These are phyloP conservation scores for Fallopia convolvulus DNA, from an alignment of 148 eudicot genomes.

Conservation along the genomic window DNA sequence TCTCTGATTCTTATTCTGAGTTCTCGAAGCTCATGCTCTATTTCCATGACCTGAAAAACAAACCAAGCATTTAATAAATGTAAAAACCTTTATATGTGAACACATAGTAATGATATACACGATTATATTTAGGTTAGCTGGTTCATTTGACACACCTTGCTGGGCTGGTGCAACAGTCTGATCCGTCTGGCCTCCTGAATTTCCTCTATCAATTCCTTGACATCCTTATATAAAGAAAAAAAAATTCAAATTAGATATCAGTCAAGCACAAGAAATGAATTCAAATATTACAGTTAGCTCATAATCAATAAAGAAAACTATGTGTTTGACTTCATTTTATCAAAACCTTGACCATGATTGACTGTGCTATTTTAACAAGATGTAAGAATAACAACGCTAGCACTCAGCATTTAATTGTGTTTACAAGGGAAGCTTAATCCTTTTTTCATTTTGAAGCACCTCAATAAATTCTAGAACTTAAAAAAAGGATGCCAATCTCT, in stretches of 20 bases:
- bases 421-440: no score
- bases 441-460: background rate
- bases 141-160: constrained; percentile 48
- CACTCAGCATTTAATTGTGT: no score
- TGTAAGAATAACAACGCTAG: no score
- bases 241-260: background rate
- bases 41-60: constrained; percentile 67
- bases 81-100: background rate
- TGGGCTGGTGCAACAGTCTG: constrained; percentile 79
- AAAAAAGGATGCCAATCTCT: background rate
- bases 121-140: background rate
- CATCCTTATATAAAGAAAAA: constrained; percentile 35
- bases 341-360: background rate
- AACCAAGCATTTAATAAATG: background rate
- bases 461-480: background rate
- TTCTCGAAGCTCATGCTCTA: constrained; percentile 94
- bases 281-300: background rate
- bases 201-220: constrained; percentile 78
- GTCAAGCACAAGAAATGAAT: background rate
- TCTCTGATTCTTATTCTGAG: constrained; percentile 75
- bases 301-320: background rate
- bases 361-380: background rate
- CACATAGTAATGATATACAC: background rate
- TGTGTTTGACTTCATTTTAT: background rate
- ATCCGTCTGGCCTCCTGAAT: constrained; percentile 94